Evolutionary conservation across 2,329 filamentous ascomycete genomes (phyloP), one percentile per base, ranked within the genome.

Genomic region (Diplocarpon rosae): DNA sequence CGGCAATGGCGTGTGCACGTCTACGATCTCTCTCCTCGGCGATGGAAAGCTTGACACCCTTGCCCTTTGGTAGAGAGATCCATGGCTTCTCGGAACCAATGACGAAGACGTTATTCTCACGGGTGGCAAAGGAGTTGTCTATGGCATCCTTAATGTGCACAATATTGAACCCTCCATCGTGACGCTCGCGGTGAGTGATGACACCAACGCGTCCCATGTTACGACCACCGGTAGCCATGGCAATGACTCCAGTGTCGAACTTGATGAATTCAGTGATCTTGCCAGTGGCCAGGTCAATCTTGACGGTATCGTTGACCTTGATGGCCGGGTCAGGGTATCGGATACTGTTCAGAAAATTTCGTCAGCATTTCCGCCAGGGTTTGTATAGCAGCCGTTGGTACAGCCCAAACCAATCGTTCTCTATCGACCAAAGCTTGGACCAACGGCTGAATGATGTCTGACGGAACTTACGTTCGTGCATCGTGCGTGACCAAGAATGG

Each of bases 401-500:
- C 53, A 56, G 57, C 56, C 56, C 45, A 42, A 56, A 52, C 55
- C 43, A 55, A 52, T 56, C 49, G 39, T 49, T 53, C 46, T 47
- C 62, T 61, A 68, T 76, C 71, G 71, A 73, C 88, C 88, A 94
- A 92, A 95, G 78, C 85, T 92, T 93, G 87, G 86, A 90, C 87
- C 90, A 95, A 95, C 90, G 90, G 83, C 90, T 95, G 90, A 95
- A 89, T 92, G 89, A 95, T 87, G 84, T 85, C 74, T 78, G 75
- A 80, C 74, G 83, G 79, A 84, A 96, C 90, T 95, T 78, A 98
- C 90, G 92, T 98, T 88, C 92, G 85, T 76, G 92, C 92, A 92
- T 98, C 92, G 86, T 98, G 92, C 89, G 92, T 98, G 86, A 98
- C 92, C 88, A 96, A 95, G 89, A 95, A 98, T 93, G 92, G 92